Conservation (phyloP, 179 eudicot species). For the Drosera spatulata region DNA sequence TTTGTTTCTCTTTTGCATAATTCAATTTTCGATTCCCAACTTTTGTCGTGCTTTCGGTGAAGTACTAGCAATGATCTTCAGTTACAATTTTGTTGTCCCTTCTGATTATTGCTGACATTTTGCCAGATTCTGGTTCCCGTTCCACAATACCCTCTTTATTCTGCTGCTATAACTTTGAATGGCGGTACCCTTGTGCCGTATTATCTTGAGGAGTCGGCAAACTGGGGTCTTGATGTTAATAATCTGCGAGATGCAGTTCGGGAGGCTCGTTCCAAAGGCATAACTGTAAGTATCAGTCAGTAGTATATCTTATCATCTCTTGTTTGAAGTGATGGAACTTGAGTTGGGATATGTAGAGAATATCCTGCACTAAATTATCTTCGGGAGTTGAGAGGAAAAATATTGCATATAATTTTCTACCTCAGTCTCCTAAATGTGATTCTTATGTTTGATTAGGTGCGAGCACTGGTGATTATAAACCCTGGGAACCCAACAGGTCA, state of each 20-base stretch:
- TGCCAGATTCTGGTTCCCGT: conserved; percentile 88
- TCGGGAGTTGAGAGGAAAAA: too few species aligned
- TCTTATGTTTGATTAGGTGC: conserved; percentile 35
- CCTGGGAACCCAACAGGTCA: conserved; percentile 99
- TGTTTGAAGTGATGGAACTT: background rate
- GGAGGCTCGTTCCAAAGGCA: conserved; percentile 70
- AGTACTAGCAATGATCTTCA: too few species aligned
- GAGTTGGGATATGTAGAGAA: background rate
- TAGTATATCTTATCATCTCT: conserved; percentile 1
- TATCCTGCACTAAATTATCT: too few species aligned
- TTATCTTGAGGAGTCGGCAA: conserved; percentile 93
- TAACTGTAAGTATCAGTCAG: conserved; percentile 49
- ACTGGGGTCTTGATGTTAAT: conserved; percentile 92
- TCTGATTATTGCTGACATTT: conserved; percentile 1
- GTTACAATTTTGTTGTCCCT: background rate
- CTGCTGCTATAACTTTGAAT: conserved; percentile 73
- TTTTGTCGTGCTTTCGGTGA: too few species aligned
- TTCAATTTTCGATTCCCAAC: too few species aligned
- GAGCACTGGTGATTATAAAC: conserved; percentile 99
- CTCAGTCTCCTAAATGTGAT: background rate
- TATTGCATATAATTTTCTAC: too few species aligned
- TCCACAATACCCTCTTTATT: conserved; percentile 97
- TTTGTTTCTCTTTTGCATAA: background rate
- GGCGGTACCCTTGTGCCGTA: conserved; percentile 98
- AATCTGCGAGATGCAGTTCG: conserved; percentile 73